Evolutionary conservation across 2,329 filamentous ascomycete genomes (phyloP), one percentile per base, ranked within the genome.

Genomic region (Hirsutella thompsonii): DNA sequence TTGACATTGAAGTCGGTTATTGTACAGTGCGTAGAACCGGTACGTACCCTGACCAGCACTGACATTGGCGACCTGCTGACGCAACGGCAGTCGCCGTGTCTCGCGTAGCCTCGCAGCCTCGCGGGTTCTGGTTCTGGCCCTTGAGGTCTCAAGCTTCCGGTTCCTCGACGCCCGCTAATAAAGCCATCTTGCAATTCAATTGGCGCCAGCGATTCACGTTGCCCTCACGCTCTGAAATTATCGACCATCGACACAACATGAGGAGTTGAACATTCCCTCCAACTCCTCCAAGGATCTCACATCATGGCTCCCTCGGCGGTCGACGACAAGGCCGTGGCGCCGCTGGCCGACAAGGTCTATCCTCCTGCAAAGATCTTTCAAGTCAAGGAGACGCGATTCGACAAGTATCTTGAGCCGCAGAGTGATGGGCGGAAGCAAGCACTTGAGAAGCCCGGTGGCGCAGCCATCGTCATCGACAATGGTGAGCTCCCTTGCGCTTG

Each of bases 401-500:
- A 79, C 46, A 69, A 69, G 45, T 70, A 63, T 42, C 62, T 73
- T 30, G 60, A 68, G 23, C 62, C 70, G 2, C 67, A 75, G 52
- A 64, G 69, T 8, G 81, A 90, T 53, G 85, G 83, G 37, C 88
- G 83, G 55, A 71, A 76, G 52, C 70, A 74, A 50, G 89, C 85
- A 45, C 70, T 74, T 39, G 64, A 74, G 42, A 64, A 72, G 18
- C 60, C 70, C 14, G 71, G 67, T 43, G 65, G 68, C 36, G 83
- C 80, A 39, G 86, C 88, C 39, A 95, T 98, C 55, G 85, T 98
- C 47, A 96, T 98, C 56, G 92, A 98, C 67, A 95, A 95, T 82
- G 92, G 89, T 93, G 66, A 45, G 63, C 41, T 20, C 20, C n/a
- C 19, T 34, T 6, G 32, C 14, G 8, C 9, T 18, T 18, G 16